phyloP scores from a whole-genome alignment of 2,329 filamentous ascomycete genomes.

The Didymella pinodella region DNA sequence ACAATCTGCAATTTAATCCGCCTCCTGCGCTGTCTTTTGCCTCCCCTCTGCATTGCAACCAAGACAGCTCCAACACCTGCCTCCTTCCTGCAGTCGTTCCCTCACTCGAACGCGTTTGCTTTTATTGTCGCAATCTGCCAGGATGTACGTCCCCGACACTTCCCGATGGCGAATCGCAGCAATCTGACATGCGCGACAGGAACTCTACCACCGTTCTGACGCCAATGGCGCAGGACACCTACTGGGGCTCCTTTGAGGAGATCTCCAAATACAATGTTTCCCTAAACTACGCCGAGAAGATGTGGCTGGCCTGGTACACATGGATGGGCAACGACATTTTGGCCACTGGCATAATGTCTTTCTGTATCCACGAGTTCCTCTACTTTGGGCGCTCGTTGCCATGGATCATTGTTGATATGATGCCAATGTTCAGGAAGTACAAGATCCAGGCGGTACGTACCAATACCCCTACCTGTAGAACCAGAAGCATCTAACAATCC shows the following conservation, averaged over 20 bases:
- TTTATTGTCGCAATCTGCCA: constrained; percentile 28
- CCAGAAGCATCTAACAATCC: neutral
- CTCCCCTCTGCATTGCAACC: constrained; percentile 30
- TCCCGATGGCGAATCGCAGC: constrained; percentile 20
- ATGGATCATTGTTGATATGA: constrained; percentile 89
- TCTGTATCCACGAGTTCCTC: constrained; percentile 89
- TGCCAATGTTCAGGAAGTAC: constrained; percentile 88
- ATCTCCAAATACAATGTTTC: constrained; percentile 79
- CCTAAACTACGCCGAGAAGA: constrained; percentile 83
- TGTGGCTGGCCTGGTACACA: constrained; percentile 96
- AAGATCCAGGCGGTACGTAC: constrained; percentile 85
- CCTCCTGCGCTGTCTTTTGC: constrained; percentile 35
- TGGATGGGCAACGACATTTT: constrained; percentile 98
- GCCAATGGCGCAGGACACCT: constrained; percentile 61
- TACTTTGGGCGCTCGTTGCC: constrained; percentile 94
- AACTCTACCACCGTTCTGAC: constrained; percentile 48
- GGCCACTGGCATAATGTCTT: constrained; percentile 97
- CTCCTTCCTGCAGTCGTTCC: constrained; percentile 28
- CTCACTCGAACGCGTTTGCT: constrained; percentile 11
- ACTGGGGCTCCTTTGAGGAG: constrained; percentile 71
- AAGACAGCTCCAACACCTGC: constrained; percentile 14
- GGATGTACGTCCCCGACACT: constrained; percentile 33
- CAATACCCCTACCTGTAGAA: neutral
- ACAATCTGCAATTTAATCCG: constrained; percentile 42
- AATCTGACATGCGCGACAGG: constrained; percentile 40